Evolutionary conservation across 2,329 filamentous ascomycete species (phyloP), one percentile per base, ranked within the genome.

Genomic region (Emergomyces pasteurianus): DNA sequence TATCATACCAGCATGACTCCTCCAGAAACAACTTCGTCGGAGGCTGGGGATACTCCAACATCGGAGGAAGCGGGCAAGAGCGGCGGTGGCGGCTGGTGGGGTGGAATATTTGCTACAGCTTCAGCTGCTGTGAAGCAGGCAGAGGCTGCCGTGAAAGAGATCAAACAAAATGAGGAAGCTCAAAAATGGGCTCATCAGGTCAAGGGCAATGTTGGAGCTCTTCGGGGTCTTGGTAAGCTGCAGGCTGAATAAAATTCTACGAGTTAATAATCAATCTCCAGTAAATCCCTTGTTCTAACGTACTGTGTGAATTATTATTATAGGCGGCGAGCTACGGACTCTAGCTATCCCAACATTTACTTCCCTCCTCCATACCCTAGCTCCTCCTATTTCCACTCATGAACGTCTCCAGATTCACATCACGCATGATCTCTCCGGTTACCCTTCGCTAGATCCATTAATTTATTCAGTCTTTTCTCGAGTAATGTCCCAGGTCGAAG

Each of bases 401-500:
- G 94, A 99, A 77, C 89, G 92, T 57, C 87, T 99, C 8, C 88
- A 95, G 69, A 97, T 99, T 69, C 94, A 99, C 78, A 95, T 94
- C 65, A 96, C 92, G 9, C 94, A 99, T 78, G 94, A 97, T 74
- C 84, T 99, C 50, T 86, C 91, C 67, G 90, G 90, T 67, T 99
- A 99, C 73, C 94, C 94, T 2, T 92, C 90, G 21, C 85, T 99
- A 67, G 92, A 97, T 72, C 91, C 92, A 21, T 83, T 96, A 60
- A 90, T 97, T 68, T 90, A 97, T 76, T 83, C 83, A 61, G 91
- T 94, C 65, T 99, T 99, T 78, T 88, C 88, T 60, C 87, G 91
- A 59, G 92, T 99, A 69, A 99, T 99, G 94, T 84, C 91, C n/a
- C 94, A 99, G 77, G 94, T 99, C 53, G 94, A 99, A 76, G 94